phyloP scores from a whole-genome alignment of 2,329 filamentous ascomycete genomes.

The Incumbomyces lentus region DNA sequence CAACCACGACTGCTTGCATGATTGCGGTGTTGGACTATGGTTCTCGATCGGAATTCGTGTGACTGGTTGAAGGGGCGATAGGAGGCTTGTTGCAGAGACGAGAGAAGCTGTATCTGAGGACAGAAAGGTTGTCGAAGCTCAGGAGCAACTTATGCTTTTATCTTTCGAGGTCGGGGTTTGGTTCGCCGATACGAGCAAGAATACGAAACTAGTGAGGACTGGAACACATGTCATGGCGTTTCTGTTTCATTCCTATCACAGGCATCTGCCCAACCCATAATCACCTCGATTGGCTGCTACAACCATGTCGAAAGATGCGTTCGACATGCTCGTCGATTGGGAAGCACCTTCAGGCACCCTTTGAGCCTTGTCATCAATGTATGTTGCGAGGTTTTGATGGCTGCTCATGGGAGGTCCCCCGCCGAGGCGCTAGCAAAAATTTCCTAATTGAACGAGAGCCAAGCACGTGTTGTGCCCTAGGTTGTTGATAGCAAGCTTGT shows the following conservation, averaged over 20 bases:
- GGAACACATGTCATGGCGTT: too few relatives aligned
- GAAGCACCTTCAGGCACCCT: background rate
- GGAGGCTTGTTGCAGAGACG: background rate
- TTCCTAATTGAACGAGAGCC: background rate
- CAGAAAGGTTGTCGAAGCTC: too few relatives aligned
- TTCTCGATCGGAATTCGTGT: background rate
- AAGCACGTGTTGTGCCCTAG: background rate
- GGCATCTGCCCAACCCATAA: too few relatives aligned
- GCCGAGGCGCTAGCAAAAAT: background rate
- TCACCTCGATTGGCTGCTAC: too few relatives aligned
- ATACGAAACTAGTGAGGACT: too few relatives aligned
- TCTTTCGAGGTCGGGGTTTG: too few relatives aligned
- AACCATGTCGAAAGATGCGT: too few relatives aligned
- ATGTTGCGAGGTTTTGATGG: background rate
- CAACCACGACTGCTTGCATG: constrained; percentile 17
- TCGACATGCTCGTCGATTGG: background rate
- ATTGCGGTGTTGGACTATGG: background rate
- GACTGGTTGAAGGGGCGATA: background rate
- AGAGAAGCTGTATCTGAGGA: too few relatives aligned
- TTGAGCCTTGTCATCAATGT: background rate
- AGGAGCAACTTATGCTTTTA: too few relatives aligned
- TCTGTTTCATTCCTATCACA: too few relatives aligned
- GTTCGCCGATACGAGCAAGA: too few relatives aligned
- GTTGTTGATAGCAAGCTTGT: too few relatives aligned
- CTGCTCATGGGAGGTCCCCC: background rate